Base-by-base conservation (phyloP, 2,329 filamentous ascomycete genomes). In the Clathrospora elynae region DNA sequence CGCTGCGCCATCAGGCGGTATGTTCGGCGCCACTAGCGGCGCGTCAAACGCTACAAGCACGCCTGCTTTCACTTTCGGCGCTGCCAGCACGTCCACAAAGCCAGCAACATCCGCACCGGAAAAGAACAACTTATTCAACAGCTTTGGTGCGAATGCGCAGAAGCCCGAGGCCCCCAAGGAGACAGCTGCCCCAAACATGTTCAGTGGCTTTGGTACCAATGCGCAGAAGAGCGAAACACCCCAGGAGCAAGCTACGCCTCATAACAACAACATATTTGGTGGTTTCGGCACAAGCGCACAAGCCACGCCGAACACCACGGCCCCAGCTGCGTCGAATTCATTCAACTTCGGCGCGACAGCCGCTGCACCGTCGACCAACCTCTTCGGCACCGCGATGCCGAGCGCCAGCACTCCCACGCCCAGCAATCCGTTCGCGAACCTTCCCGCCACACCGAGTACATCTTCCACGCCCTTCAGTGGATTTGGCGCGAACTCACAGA, bases 321-420 rank as follows among this genome's bases (percentile, higher is more conserved):
- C 46, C n/a, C 45, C 53, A 3, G 42, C 55, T 19, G 42, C 49
- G 16, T 36, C 41, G 10, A 33, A 12, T 17, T 6, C 52, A 14
- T 62, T 63, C 40, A 49, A 25, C 22, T 59, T 61, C 24, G 47
- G 42, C 18, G 42, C 56, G 13, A 32, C 57, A 5, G 35, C 49
- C 8, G 22, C 52, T n/a, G 31, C 51, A 25, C 49, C 51, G 12
- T 31, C 50, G 4, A 46, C 53, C 3, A 46, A 37, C 33, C 35
- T 56, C 35, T 59, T 61, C 18, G 50, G 49, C 7, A 25, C 30
- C 25, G 23, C 46, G 17, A 31, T 14, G 16, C 36, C 34, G 19
- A 26, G 39, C 22, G 28, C 38, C 6, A 32, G 31, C 29, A 46
- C 49, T 9, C 28, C 44, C 19, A 37, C 55, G 9, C 42, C 52